Evolutionary conservation across 768 basidiomycete species (phyloP), one percentile per base, ranked within the genome.

Genomic region (Boletus reticuloceps): DNA sequence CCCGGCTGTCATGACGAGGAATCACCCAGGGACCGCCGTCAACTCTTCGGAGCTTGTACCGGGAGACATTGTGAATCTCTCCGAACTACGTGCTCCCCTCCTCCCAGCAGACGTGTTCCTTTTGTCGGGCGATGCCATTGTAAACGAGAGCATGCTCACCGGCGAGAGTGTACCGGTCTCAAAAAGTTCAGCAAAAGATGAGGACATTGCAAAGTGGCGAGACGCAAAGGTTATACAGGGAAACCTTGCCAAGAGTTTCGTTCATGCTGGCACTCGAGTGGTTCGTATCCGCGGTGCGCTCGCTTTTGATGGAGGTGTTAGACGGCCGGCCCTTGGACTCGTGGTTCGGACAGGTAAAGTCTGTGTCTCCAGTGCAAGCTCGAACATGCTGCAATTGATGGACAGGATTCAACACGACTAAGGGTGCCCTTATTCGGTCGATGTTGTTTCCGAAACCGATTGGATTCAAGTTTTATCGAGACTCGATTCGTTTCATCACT

Each of bases 381-480:
- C 9, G 13, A 41, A 37, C 13, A 29, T 46, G 27, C 48, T 62
- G 46, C 68, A 19, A 42, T 44, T 19, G n/a, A 40, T 58, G 50
- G n/a, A 50, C 47, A 86, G 89, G 91, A 1, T 98, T 98, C 74
- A 93, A 91, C 69, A 99, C 97, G 2, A 99, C 97, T 6, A 98
- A 98, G 73, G 97, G 97, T 17, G 90, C 96, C 1, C 77, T 99
- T 22, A 84, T 98, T 22, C 82, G 97, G 22, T 98, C 96, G 0
- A 99, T 99, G 96, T 78, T 99, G 16, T 99, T 95, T 75, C 97
- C 97, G 0, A 98, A 97, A 67, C 95, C 96, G 0, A 94, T 97
- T 58, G 96, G 94, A 0, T 99, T 99, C 83, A 97, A 97, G 70
- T 98, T 99, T 74, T 98, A 98, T 74, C 86, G 88, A 32, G 92